phyloP scores from a whole-genome alignment of 306 rosid genomes.

The Calophaca sinica region DNA sequence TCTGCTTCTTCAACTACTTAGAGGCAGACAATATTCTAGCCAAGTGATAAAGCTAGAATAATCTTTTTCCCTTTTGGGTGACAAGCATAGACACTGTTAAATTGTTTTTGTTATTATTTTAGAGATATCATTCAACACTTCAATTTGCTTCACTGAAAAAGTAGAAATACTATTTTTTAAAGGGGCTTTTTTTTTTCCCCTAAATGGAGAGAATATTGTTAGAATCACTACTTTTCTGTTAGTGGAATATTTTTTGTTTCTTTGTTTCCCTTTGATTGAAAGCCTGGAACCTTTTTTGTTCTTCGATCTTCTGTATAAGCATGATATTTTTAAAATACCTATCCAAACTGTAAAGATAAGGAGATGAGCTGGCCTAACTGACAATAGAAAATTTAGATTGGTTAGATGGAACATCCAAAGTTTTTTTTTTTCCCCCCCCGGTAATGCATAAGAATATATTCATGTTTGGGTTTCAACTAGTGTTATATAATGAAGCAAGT shows the following conservation, averaged over 20 bases:
- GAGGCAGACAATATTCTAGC: conserved; percentile 37
- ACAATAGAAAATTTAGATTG: conserved; percentile 21
- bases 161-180: conserved; percentile 38
- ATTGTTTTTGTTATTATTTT: conserved; percentile 29
- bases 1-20: conserved; percentile 21
- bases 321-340: conserved; percentile 18
- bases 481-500: conserved; percentile 34
- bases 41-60: conserved; percentile 31
- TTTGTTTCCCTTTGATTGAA: conserved; percentile 22
- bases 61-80: conserved; percentile 35
- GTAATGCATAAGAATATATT: conserved; percentile 39
- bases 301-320: conserved; percentile 18
- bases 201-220: conserved; percentile 40
- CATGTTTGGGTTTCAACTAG: conserved; percentile 12
- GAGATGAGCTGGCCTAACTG: conserved; percentile 41
- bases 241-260: conserved; percentile 30
- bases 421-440: not conserved
- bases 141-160: conserved; percentile 46
- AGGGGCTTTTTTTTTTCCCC: too few relatives aligned
- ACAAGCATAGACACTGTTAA: conserved; percentile 34
- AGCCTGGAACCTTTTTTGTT: conserved; percentile 36
- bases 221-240: conserved; percentile 28
- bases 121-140: conserved; percentile 37
- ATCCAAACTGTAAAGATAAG: conserved; percentile 38
- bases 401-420: conserved; percentile 10